Percentiles rank a stretch among this genome's conserved stretches.
Conservation (phyloP, 2,329 filamentous ascomycete species). For the Fusarium denticulatum region DNA sequence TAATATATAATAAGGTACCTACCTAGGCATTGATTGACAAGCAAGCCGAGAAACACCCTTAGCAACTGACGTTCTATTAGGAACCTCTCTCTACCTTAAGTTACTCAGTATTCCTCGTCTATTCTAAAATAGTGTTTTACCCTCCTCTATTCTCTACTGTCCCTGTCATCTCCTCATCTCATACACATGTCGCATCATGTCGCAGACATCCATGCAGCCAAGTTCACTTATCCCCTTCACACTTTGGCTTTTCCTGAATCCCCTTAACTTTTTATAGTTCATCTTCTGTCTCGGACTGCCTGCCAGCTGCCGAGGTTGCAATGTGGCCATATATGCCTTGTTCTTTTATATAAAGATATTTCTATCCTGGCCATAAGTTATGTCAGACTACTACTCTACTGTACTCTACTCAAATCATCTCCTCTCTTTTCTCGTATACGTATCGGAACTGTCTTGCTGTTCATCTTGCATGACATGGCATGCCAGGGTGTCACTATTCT, state of each 20-base stretch:
- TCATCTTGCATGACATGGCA: neutral
- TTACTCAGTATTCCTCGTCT: neutral
- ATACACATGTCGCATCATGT: neutral
- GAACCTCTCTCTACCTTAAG: neutral
- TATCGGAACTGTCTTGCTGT: neutral
- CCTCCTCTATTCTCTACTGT: neutral
- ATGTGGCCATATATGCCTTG: neutral
- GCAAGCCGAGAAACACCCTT: neutral
- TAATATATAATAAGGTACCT: neutral
- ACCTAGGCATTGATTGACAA: neutral
- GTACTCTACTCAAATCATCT: neutral
- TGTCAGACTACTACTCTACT: neutral
- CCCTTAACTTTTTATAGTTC: neutral
- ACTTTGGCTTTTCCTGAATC: neutral
- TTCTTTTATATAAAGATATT: neutral
- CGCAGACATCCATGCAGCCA: neutral
- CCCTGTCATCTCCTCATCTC: neutral
- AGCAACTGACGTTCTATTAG: neutral
- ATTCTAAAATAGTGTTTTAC: neutral
- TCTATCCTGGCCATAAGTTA: neutral
- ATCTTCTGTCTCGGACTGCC: neutral
- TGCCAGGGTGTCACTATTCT: slow-evolving; percentile 16
- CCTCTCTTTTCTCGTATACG: neutral
- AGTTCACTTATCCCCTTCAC: neutral
- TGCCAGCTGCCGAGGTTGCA: neutral